Evolutionary conservation across 2,329 filamentous ascomycete species (phyloP), one percentile per base, ranked within the genome.

Genomic region (Sordariomycetes sp.): DNA sequence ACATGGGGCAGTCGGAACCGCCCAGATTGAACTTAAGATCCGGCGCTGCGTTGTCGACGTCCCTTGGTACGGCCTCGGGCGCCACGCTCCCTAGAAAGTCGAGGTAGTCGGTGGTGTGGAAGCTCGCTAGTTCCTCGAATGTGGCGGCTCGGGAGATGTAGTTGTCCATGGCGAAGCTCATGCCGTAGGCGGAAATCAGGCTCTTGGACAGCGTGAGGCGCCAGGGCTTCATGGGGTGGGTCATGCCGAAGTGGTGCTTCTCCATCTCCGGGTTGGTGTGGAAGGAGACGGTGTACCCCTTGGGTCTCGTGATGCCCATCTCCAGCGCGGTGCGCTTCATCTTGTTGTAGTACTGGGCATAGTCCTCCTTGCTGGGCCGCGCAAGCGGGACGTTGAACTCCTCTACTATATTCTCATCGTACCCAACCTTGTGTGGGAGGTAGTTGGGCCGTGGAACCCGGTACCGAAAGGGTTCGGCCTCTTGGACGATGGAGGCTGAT

Each of bases 151-250:
- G 84, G 25, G 93, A 83, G 56, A 90, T 81, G 72, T 95, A 97
- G 63, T 93, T 87, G 72, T 97, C 91, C 94, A 99, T 97, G 62
- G 90, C 91, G 67, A 93, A 89, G 66, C 95, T 91, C 81, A 99
- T 90, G 64, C 94, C 94, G 71, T 97, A 97, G 1, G 90, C 88
- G 69, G 95, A 87, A 62, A 99, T 90, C 53, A 99, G 82, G 66
- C 94, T 90, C 71, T 99, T 97, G 59, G 94, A 95, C 58, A 99
- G 80, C 18, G 92, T 97, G 62, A 99, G 77, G 40, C 94, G 89
- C 93, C 94, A 97, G 60, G 94, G 94, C 72, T 99, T 99, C 94
- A 99, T 99, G 22, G 94, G 94, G 76, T 99, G 94, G 11, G 90
- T 92, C 74, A 90, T 88, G 63, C 94, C 94, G 71, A 99, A 99